These are phyloP conservation scores for Ogataea pini DNA, from an alignment of 805 yeast species.

Conservation along the genomic window DNA sequence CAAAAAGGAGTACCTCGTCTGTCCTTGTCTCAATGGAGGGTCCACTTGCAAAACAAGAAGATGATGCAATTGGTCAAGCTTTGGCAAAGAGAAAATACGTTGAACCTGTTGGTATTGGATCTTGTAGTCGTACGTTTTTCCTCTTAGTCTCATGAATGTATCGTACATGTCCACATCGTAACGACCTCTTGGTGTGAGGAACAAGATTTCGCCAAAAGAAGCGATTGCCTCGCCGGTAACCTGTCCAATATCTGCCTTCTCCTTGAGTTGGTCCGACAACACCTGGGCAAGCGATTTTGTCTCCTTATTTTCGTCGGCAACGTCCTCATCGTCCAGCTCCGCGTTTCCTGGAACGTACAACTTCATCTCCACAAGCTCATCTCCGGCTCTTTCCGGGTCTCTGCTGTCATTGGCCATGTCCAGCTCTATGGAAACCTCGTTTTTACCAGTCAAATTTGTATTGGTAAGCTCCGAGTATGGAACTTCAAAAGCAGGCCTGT, in stretches of 20 bases:
- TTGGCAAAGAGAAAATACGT: constrained; percentile 88
- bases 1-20: constrained; percentile 91
- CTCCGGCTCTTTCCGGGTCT: constrained; percentile 73
- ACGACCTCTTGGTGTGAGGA: constrained; percentile 98
- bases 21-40: constrained; percentile 98
- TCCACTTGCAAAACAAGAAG: constrained; percentile 86
- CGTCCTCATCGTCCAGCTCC: constrained; percentile 42
- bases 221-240: constrained; percentile 94
- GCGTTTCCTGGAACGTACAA: constrained; percentile 90
- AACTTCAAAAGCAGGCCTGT: constrained; percentile 87
- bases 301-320: constrained; percentile 38
- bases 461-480: constrained; percentile 81
- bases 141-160: constrained; percentile 83
- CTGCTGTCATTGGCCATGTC: constrained; percentile 48
- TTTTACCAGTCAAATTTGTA: constrained; percentile 86
- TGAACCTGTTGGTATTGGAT: constrained; percentile 88
- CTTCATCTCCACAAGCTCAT: constrained; percentile 92
- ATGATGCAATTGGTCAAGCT: constrained; percentile 91
- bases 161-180: constrained; percentile 95
- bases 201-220: constrained; percentile 84
- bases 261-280: constrained; percentile 88
- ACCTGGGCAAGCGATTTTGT: constrained; percentile 75
- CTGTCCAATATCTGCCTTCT: constrained; percentile 91
- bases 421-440: constrained; percentile 91
- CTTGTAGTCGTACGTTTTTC: constrained; percentile 97